Conservation (phyloP, 768 basidiomycete genomes). For the Mycena rosella region DNA sequence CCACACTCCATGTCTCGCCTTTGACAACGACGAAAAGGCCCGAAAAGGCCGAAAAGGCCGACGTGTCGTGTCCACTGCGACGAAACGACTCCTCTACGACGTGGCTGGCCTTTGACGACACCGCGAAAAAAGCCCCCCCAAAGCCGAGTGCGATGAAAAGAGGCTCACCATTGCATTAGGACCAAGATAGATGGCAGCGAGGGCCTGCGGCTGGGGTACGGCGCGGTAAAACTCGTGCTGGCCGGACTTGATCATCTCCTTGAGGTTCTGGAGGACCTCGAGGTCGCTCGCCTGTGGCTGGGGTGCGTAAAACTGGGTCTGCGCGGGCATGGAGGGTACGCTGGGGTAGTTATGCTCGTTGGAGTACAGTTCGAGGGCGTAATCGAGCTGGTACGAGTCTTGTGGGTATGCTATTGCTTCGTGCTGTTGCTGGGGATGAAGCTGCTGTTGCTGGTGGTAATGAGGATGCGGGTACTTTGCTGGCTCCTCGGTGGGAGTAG, state of each 20-base stretch:
- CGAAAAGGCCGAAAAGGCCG: no score
- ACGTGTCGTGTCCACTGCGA: no score
- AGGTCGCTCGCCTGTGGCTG: constrained; percentile 58
- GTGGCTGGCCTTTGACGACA: no score
- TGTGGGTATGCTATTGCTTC: constrained; percentile 10
- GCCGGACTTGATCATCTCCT: constrained; percentile 75
- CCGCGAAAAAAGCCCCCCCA: no score
- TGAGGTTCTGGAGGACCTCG: constrained; percentile 81
- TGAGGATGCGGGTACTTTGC: constrained; percentile 38
- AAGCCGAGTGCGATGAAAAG: background rate
- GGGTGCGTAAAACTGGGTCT: constrained; percentile 2
- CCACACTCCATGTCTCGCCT: no score
- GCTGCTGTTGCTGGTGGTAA: no score
- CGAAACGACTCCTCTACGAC: no score
- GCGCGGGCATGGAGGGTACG: constrained; percentile 12
- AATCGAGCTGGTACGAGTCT: constrained; percentile 54
- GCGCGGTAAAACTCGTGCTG: constrained; percentile 82
- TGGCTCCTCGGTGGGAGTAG: constrained; percentile 65
- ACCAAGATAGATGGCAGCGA: constrained; percentile 76
- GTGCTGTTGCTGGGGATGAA: constrained; percentile 3
- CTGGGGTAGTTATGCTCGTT: constrained; percentile 38
- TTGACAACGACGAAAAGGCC: no score
- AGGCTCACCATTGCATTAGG: constrained; percentile 45
- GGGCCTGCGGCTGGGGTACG: constrained; percentile 71
- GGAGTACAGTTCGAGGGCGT: constrained; percentile 49